These are phyloP conservation scores for Leucocoprinus birnbaumii DNA, from an alignment of 768 basidiomycete species.

Conservation along the genomic window DNA sequence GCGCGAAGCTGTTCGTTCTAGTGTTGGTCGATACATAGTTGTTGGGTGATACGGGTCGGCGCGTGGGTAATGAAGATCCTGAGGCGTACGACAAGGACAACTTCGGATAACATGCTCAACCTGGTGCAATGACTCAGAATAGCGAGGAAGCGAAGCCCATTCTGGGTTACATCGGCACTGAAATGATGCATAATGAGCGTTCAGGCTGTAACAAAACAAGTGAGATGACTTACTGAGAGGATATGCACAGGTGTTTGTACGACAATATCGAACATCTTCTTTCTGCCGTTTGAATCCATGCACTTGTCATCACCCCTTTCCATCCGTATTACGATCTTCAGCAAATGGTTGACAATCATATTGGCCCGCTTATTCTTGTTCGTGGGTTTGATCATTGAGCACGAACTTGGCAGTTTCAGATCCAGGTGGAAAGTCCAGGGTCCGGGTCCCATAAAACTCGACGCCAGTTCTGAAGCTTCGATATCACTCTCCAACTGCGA, in stretches of 20 bases:
- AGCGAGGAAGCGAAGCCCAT: conserved; percentile 76
- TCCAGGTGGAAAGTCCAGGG: conserved; percentile 82
- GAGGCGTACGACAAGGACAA: conserved; percentile 44
- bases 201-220: background rate
- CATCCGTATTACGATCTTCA: conserved; percentile 83
- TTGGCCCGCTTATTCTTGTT: conserved; percentile 78
- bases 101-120: conserved; percentile 26
- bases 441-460: conserved; percentile 70
- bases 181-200: background rate
- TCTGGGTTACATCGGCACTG: conserved; percentile 83
- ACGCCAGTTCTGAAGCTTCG: conserved; percentile 54
- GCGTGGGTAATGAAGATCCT: conserved; percentile 12
- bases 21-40: conserved; percentile 13
- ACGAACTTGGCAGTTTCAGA: conserved; percentile 67
- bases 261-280: conserved; percentile 84
- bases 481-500: conserved; percentile 36
- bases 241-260: conserved; percentile 85
- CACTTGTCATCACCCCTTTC: conserved; percentile 73
- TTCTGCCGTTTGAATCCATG: conserved; percentile 66
- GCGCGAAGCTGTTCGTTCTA: conserved; percentile 29
- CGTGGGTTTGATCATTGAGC: conserved; percentile 65
- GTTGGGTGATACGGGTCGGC: background rate
- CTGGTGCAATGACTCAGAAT: conserved; percentile 49
- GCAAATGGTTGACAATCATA: conserved; percentile 67
- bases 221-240: conserved; percentile 62